phyloP scores from a whole-genome alignment of 1,284 basidiomycete genomes.

The Fistulinella staudtii region DNA sequence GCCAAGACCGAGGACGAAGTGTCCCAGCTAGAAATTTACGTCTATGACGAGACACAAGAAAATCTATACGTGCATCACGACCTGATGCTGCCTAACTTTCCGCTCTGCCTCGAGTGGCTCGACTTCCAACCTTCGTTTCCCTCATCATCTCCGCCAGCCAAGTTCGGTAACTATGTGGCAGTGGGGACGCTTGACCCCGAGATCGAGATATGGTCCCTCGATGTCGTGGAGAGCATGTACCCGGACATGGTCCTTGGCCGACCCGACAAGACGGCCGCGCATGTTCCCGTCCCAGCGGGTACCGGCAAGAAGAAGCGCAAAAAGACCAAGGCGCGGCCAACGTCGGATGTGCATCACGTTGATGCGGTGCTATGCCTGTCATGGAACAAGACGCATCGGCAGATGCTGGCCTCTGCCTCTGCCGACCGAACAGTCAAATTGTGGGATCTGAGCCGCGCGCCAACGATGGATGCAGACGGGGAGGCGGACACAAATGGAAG shows the following conservation, averaged over 20 bases:
- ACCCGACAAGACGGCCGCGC: constrained; percentile 80
- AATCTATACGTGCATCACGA: constrained; percentile 98
- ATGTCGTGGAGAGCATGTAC: constrained; percentile 92
- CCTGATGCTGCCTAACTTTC: constrained; percentile 95
- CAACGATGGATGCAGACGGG: constrained; percentile 45
- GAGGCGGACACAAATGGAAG: no score
- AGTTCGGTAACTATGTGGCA: constrained; percentile 88
- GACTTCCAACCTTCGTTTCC: constrained; percentile 77
- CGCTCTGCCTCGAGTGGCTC: constrained; percentile 98
- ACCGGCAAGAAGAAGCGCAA: constrained; percentile 96
- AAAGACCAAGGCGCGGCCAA: constrained; percentile 70
- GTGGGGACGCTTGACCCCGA: constrained; percentile 97
- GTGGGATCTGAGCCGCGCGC: constrained; percentile 88
- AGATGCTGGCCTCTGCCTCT: constrained; percentile 88
- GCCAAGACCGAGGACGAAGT: constrained; percentile 98
- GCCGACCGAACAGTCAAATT: constrained; percentile 96
- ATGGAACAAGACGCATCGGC: constrained; percentile 89
- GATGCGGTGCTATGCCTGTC: constrained; percentile 90
- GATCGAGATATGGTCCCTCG: constrained; percentile 98
- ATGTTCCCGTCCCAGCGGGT: constrained; percentile 70
- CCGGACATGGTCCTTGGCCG: constrained; percentile 90
- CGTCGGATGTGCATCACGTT: constrained; percentile 78
- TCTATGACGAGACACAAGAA: constrained; percentile 90
- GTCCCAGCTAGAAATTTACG: constrained; percentile 92
- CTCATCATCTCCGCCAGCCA: constrained; percentile 26